Percentiles rank a stretch among this genome's conserved stretches.
These are phyloP conservation scores for Globisporangium okanoganense DNA, from an alignment of 352 stramenopile genomes.

Conservation along the genomic window DNA sequence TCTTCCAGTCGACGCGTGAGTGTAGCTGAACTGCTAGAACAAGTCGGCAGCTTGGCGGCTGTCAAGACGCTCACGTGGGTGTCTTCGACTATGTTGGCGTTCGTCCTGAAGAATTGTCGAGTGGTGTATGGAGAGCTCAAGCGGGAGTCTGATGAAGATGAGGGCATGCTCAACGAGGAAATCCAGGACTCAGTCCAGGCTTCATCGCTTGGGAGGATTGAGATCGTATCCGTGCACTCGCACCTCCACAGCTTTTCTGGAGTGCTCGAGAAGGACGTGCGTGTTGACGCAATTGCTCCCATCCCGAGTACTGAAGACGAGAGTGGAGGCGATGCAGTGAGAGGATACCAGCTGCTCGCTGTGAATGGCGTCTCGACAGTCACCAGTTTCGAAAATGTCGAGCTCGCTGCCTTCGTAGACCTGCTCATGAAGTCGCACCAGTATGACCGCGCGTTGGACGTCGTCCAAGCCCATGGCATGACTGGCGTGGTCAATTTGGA, in stretches of 20 bases:
- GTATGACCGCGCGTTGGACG: slow-evolving; percentile 37
- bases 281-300: background rate
- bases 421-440: slow-evolving; percentile 27
- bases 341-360: slow-evolving; percentile 16
- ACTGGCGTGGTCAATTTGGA: slow-evolving; percentile 26
- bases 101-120: slow-evolving; percentile 6
- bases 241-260: background rate
- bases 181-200: background rate
- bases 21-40: background rate
- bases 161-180: background rate
- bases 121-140: slow-evolving; percentile 12
- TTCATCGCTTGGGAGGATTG: background rate
- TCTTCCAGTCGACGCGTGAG: background rate
- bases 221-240: slow-evolving; percentile 2
- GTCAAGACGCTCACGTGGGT: slow-evolving; percentile 7
- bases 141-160: background rate
- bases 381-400: slow-evolving; percentile 19
- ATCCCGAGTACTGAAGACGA: background rate
- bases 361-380: slow-evolving; percentile 13
- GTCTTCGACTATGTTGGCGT: background rate
- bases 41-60: background rate
- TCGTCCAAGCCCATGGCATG: slow-evolving; percentile 19
- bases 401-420: slow-evolving; percentile 31
- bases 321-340: background rate
- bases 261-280: background rate